Percentiles rank a stretch among this genome's conserved stretches.
These are phyloP conservation scores for Trametes sanguinea DNA, from an alignment of 768 basidiomycete genomes.

Conservation along the genomic window DNA sequence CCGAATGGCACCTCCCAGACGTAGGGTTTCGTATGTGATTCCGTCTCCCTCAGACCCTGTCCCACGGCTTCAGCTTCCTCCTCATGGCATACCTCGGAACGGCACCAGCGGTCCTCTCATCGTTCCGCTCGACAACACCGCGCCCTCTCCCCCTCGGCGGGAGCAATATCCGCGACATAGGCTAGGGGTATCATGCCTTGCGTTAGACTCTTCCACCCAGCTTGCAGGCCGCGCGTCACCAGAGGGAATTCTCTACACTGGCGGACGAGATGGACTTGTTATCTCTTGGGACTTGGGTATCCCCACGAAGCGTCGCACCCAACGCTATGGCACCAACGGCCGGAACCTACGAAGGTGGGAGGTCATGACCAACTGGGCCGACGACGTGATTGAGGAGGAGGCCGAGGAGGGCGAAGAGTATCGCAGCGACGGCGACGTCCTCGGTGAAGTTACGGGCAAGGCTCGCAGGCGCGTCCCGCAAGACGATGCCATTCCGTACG, in stretches of 20 bases:
- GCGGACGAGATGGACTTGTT: slow-evolving; percentile 85
- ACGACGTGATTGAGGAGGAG: no score
- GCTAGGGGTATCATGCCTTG: slow-evolving; percentile 84
- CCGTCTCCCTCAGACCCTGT: no score
- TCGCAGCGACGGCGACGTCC: slow-evolving; percentile 79
- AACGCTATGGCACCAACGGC: slow-evolving; percentile 38
- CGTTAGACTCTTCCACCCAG: slow-evolving; percentile 80
- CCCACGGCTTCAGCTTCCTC: no score
- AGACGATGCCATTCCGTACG: slow-evolving; percentile 50
- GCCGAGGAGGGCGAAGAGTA: no score
- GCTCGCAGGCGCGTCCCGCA: slow-evolving; percentile 34
- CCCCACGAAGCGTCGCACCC: slow-evolving; percentile 52
- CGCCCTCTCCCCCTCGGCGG: slow-evolving; percentile 19
- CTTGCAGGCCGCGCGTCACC: slow-evolving; percentile 66
- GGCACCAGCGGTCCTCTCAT: slow-evolving; percentile 75
- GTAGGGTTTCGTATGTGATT: no score
- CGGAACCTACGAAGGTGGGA: no score
- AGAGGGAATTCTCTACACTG: slow-evolving; percentile 88
- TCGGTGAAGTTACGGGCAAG: slow-evolving; percentile 64
- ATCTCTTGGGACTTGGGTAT: slow-evolving; percentile 86
- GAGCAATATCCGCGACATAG: slow-evolving; percentile 78
- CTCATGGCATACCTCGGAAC: no score
- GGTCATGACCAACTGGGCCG: no score
- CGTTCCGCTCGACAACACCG: slow-evolving; percentile 44
- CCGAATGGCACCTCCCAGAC: no score